These are phyloP conservation scores for Xylariaceae sp. DNA, from an alignment of 2,329 filamentous ascomycete genomes.

Conservation along the genomic window DNA sequence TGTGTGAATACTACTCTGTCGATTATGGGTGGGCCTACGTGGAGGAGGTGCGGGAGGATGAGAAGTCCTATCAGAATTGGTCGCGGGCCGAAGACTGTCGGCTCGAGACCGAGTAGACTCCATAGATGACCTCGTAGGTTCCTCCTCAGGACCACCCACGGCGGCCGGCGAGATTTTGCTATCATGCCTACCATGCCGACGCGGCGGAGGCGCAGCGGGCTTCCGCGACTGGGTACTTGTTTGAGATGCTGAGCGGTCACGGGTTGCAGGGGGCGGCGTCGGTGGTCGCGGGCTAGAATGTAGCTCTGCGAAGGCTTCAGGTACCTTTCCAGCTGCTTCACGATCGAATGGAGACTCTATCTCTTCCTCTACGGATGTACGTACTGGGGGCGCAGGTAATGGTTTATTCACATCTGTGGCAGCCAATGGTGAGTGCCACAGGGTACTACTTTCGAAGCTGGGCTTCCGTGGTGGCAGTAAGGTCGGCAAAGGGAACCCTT, in stretches of 20 bases:
- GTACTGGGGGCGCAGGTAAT: conserved; percentile 51
- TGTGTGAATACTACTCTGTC: conserved; percentile 25
- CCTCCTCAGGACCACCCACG: conserved; percentile 31
- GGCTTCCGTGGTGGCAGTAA: conserved; percentile 17
- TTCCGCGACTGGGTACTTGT: conserved; percentile 32
- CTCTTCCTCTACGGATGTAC: conserved; percentile 44
- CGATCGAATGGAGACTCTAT: conserved; percentile 51
- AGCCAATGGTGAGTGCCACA: conserved; percentile 33
- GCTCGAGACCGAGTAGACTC: conserved; percentile 47
- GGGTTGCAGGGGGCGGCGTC: conserved; percentile 36
- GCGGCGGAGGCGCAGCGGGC: conserved; percentile 49
- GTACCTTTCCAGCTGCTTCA: conserved; percentile 49
- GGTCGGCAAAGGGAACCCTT: conserved; percentile 20
- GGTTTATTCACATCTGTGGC: conserved; percentile 58
- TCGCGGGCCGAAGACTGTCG: conserved; percentile 41
- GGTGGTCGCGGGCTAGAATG: conserved; percentile 34
- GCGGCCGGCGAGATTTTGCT: conserved; percentile 33
- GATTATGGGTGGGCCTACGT: conserved; percentile 41
- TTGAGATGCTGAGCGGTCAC: conserved; percentile 30
- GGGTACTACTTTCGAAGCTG: conserved; percentile 21
- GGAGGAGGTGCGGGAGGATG: conserved; percentile 51
- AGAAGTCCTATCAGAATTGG: conserved; percentile 25
- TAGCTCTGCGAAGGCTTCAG: conserved; percentile 37
- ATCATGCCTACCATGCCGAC: conserved; percentile 44
- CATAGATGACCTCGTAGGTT: conserved; percentile 43